These are phyloP conservation scores for Xylariaceae sp. DNA, from an alignment of 2,329 filamentous ascomycete genomes.

Conservation along the genomic window DNA sequence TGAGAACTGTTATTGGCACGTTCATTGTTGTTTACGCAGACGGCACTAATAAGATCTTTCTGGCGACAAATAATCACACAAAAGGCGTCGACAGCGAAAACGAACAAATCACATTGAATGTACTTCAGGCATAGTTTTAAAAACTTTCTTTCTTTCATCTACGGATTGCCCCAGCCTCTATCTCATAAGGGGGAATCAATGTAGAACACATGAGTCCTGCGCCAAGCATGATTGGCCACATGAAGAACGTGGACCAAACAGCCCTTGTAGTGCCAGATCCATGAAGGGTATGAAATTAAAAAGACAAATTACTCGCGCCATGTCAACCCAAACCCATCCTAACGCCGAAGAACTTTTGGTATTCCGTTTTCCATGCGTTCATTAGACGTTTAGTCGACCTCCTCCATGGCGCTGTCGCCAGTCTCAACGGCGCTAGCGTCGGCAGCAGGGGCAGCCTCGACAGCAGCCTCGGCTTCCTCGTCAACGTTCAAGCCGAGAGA, in stretches of 20 bases:
- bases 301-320: constrained; percentile 26
- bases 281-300: constrained; percentile 32
- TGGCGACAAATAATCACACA: no score
- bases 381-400: constrained; percentile 76
- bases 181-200: constrained; percentile 30
- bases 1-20: no score
- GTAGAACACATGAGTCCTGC: constrained; percentile 32
- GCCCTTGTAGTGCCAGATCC: constrained; percentile 16
- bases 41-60: no score
- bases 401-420: constrained; percentile 97
- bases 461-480: constrained; percentile 81
- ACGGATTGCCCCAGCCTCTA: constrained; percentile 31
- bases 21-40: no score
- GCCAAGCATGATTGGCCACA: constrained; percentile 20
- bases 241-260: constrained; percentile 15
- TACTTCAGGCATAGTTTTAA: neutral
- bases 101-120: neutral
- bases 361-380: constrained; percentile 31
- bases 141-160: constrained; percentile 27
- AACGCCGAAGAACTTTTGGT: constrained; percentile 39
- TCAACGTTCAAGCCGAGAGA: constrained; percentile 97
- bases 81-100: neutral
- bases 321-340: constrained; percentile 37
- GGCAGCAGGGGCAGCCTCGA: constrained; percentile 52
- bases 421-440: constrained; percentile 58